A percentile compares a stretch with the other conserved stretches of the same genome.
These are phyloP conservation scores for Herpetospermum pedunculosum DNA, from an alignment of 306 rosid genomes.

Conservation along the genomic window DNA sequence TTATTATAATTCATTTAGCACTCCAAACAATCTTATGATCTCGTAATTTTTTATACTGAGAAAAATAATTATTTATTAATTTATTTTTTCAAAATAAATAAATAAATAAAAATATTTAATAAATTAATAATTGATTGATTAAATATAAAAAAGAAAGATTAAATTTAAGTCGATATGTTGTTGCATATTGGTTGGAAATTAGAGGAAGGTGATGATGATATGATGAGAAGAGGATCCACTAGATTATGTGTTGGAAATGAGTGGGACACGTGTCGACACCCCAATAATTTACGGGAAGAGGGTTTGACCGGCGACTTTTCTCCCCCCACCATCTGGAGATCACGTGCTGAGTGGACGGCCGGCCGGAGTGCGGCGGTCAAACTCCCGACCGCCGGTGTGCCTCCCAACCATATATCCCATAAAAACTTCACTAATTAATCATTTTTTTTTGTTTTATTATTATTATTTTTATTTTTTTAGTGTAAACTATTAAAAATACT, in stretches of 20 bases:
- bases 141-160: not conserved
- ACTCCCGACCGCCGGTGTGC: slow-evolving; percentile 29
- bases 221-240: not conserved
- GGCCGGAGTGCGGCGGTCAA: slow-evolving; percentile 24
- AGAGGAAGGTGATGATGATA: not conserved
- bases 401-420: not conserved
- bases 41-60: too few species aligned
- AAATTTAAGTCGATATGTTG: not conserved
- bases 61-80: too few species aligned
- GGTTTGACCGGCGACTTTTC: not conserved
- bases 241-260: not conserved
- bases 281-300: not conserved
- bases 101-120: too few species aligned
- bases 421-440: not conserved
- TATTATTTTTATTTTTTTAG: not conserved
- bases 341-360: slow-evolving; percentile 16
- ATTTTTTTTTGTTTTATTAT: not conserved
- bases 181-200: not conserved
- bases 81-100: too few species aligned
- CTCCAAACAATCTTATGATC: too few species aligned
- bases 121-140: too few species aligned
- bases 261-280: slow-evolving; percentile 7
- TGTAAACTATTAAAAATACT: too few species aligned
- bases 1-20: too few species aligned
- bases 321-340: slow-evolving; percentile 1